Conservation (phyloP, 2,329 filamentous ascomycete species). For the Fusarium zealandicum region DNA sequence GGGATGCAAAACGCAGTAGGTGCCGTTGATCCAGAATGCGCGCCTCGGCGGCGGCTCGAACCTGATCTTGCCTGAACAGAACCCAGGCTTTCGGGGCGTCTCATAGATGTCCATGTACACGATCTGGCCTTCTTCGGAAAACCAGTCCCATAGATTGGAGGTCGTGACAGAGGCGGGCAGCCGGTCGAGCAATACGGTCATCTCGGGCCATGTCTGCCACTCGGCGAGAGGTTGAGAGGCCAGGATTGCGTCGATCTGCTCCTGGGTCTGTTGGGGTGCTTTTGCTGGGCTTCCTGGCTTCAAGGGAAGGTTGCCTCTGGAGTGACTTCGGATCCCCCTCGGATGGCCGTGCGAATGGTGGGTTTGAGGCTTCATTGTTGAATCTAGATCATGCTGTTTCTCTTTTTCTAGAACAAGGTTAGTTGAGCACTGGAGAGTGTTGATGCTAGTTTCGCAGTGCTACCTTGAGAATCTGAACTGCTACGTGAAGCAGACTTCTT, state of each 20-base stretch:
- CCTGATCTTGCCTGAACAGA: conserved; percentile 52
- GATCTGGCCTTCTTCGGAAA: conserved; percentile 61
- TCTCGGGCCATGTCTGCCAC: conserved; percentile 48
- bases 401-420: background rate
- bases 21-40: conserved; percentile 58
- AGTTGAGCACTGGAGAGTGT: no score
- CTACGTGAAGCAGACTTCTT: no score
- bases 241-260: background rate
- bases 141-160: conserved; percentile 58
- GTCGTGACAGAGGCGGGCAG: conserved; percentile 50
- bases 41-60: conserved; percentile 64
- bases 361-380: conserved; percentile 9
- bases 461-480: no score
- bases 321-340: background rate
- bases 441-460: no score
- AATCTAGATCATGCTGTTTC: background rate
- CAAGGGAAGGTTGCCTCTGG: background rate
- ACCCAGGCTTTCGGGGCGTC: conserved; percentile 18
- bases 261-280: background rate
- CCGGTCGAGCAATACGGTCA: conserved; percentile 44
- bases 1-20: conserved; percentile 40
- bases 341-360: background rate
- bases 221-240: conserved; percentile 6
- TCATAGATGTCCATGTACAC: conserved; percentile 62
- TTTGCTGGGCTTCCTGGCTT: background rate